A percentile compares a stretch with the other conserved stretches of the same genome.
Conservation (phyloP, 345 rosid genomes). For the Populus nigra region DNA sequence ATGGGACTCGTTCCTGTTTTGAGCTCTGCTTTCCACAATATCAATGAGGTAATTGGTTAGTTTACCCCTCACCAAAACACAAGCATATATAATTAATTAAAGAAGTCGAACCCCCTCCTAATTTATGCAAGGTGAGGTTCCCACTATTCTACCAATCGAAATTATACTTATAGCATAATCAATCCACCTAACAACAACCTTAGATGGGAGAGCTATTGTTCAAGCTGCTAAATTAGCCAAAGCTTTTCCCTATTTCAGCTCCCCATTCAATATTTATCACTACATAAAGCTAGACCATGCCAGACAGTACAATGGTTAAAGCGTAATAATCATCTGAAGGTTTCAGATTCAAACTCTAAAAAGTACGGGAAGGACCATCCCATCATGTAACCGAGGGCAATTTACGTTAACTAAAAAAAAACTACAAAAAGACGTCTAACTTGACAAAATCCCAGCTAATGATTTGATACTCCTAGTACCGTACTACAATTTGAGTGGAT, state of each 20-base stretch:
- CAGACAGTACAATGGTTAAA: not conserved
- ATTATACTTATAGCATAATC: not conserved
- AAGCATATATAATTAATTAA: not conserved
- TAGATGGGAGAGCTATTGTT: not conserved
- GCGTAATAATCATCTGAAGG: not conserved
- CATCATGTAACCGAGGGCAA: not conserved
- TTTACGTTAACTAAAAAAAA: not conserved
- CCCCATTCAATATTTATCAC: not conserved
- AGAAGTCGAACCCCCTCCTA: not conserved
- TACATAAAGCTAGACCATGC: not conserved
- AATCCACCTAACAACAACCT: not conserved
- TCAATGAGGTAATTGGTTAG: conserved; percentile 53
- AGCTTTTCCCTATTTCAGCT: not conserved
- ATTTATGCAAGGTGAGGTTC: not conserved
- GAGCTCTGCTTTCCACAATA: conserved; percentile 69
- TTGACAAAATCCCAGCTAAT: not conserved
- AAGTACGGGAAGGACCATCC: not conserved
- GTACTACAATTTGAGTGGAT: not conserved
- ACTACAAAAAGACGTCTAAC: not conserved
- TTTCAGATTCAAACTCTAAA: not conserved
- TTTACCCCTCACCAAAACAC: not conserved
- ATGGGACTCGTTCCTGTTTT: conserved; percentile 84
- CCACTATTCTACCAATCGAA: not conserved
- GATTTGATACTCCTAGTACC: no score
- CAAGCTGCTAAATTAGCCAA: not conserved